Base-by-base conservation (phyloP, 768 basidiomycete species). In the Lactarius evosmus region DNA sequence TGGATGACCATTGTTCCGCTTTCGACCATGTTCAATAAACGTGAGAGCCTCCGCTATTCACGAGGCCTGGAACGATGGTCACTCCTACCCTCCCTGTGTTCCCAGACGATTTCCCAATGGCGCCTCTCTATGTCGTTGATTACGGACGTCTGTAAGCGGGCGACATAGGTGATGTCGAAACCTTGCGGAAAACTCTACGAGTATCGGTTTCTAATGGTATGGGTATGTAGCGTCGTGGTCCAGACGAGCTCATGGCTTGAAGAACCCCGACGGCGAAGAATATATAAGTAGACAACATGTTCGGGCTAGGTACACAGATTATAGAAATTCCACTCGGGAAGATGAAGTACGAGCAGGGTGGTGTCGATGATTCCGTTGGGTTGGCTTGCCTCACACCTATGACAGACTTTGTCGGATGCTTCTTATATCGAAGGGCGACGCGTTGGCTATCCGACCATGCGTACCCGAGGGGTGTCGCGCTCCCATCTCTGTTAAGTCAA, bases 321-420 rank as follows among this genome's bases (percentile, higher is more conserved):
- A 75, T 80, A 72, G 71, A 69, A 1, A 70, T 81, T 0, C 73
- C 76, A 0, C 64, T 78, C 17, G 77, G 76, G 58, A 78, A 77
- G 64, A 58, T 76, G 68, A 69, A 71, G 51, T 80, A 70, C 44
- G 80, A 80, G 66, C 76, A 79, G 57, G 80, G 78, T 1, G 76
- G 79, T 34, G 62, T 56, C 1, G 78, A 12, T n/a, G 19, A 32
- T 17, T 53, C 29, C 25, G 7, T 32, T 32, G 12, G 29, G 51
- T 52, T 29, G 17, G 27, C 25, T 22, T 51, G 29, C 29, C 29
- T 30, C 29, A 8, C 7, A 29, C 66, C 65, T 4, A 69, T 50
- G 54, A 50, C 62, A 4, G 71, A 72, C 55, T 63, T 62, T 5
- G 69, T 69, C 4, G 61, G 70, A 50, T 72, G 68, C 63, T 63